A percentile compares a stretch with the other conserved stretches of the same genome.
Evolutionary conservation across 2,329 filamentous ascomycete genomes (phyloP).

Genomic region (Penicillium decumbens): DNA sequence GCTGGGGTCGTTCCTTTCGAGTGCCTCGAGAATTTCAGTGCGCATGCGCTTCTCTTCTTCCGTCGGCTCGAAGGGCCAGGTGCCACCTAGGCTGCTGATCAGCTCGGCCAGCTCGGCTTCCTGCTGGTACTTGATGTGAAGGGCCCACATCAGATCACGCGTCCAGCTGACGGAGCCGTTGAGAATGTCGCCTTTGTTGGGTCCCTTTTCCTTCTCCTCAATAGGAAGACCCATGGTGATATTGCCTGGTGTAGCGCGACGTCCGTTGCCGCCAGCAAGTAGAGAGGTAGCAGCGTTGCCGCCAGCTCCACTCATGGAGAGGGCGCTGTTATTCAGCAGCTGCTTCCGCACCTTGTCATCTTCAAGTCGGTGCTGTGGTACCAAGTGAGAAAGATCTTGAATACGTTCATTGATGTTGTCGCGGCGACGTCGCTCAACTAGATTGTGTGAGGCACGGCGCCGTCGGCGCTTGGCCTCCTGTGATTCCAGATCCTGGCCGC

Average conservation of each 20-base stretch:
- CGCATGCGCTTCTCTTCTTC: constrained; percentile 97
- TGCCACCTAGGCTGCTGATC: constrained; percentile 66
- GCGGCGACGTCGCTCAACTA: constrained; percentile 87
- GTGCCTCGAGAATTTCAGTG: constrained; percentile 80
- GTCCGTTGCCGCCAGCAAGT: constrained; percentile 76
- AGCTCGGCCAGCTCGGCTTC: constrained; percentile 79
- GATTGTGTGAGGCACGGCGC: constrained; percentile 88
- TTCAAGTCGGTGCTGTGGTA: constrained; percentile 85
- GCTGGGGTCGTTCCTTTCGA: constrained; percentile 70
- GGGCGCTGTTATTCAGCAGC: constrained; percentile 82
- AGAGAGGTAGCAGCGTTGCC: constrained; percentile 67
- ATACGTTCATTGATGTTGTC: constrained; percentile 99
- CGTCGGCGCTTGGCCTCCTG: constrained; percentile 92
- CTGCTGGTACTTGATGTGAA: constrained; percentile 82
- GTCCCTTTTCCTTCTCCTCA: constrained; percentile 97
- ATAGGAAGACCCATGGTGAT: constrained; percentile 90
- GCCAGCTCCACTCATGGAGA: constrained; percentile 70
- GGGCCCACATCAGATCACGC: constrained; percentile 94
- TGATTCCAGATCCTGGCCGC: constrained; percentile 58
- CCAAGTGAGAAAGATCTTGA: constrained; percentile 88
- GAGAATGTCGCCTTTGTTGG: constrained; percentile 97
- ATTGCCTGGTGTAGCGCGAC: constrained; percentile 72
- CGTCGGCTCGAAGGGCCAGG: constrained; percentile 73
- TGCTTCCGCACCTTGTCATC: constrained; percentile 97
- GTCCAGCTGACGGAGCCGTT: constrained; percentile 98